Percentiles rank a stretch among this genome's conserved stretches.
Conservation (phyloP, 2,329 filamentous ascomycete genomes). For the Fusarium verrucosum region DNA sequence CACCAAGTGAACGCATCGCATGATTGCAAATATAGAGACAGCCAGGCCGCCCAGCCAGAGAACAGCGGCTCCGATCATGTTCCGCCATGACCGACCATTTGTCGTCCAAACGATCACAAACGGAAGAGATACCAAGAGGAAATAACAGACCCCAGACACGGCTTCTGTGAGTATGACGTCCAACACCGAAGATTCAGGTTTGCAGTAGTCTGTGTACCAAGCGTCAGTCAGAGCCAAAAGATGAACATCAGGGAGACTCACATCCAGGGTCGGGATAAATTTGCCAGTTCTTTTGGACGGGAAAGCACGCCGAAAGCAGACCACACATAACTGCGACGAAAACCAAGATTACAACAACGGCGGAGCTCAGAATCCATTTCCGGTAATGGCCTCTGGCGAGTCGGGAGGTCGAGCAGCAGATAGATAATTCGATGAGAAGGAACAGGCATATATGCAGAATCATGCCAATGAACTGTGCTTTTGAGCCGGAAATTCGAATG, state of each 20-base stretch:
- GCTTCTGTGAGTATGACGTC: conserved; percentile 59
- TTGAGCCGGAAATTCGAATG: conserved; percentile 54
- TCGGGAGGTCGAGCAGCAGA: conserved; percentile 62
- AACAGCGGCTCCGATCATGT: conserved; percentile 49
- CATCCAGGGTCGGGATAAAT: conserved; percentile 65
- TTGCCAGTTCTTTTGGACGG: conserved; percentile 64
- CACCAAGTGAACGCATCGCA: conserved; percentile 50
- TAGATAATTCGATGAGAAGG: conserved; percentile 62
- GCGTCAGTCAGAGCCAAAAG: conserved; percentile 42
- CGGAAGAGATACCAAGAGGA: conserved; percentile 65
- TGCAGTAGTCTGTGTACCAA: conserved; percentile 51
- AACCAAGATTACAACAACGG: conserved; percentile 55
- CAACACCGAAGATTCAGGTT: conserved; percentile 58
- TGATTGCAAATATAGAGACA: conserved; percentile 48
- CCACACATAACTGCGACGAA: conserved; percentile 58
- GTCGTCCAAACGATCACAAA: conserved; percentile 55
- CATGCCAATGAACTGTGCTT: conserved; percentile 64
- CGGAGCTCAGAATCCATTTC: conserved; percentile 45
- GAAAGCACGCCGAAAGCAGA: conserved; percentile 61
- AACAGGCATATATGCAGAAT: conserved; percentile 59
- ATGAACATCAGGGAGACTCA: conserved; percentile 44
- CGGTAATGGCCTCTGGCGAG: conserved; percentile 56
- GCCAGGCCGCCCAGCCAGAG: conserved; percentile 52
- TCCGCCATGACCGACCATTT: conserved; percentile 43
- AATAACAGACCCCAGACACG: conserved; percentile 62